phyloP scores from a whole-genome alignment of 495 filamentous ascomycete genomes.

The Penicillium ochrochloron region DNA sequence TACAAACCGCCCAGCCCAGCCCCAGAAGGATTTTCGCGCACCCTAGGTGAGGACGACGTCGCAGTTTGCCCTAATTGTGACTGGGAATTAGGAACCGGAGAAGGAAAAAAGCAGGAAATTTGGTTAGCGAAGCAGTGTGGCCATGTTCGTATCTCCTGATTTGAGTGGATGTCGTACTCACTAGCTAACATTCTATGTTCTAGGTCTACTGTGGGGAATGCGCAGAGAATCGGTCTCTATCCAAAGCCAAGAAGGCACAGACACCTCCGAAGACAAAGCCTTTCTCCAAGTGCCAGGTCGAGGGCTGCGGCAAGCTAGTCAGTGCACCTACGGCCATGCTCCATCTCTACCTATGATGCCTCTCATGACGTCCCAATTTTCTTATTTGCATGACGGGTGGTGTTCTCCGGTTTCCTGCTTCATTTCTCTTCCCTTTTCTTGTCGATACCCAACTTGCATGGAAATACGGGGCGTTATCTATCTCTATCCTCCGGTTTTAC shows the following conservation, averaged over 20 bases:
- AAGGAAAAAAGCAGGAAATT: conserved; percentile 65
- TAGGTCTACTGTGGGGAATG: conserved; percentile 78
- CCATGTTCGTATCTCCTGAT: conserved; percentile 62
- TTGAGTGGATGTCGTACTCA: background rate
- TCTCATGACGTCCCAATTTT: conserved; percentile 6
- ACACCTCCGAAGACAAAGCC: conserved; percentile 35
- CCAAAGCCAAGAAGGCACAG: conserved; percentile 42
- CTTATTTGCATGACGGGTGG: conserved; percentile 26
- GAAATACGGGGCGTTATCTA: conserved; percentile 25
- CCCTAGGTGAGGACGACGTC: conserved; percentile 62
- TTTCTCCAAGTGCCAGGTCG: conserved; percentile 57
- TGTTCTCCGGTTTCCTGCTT: conserved; percentile 16
- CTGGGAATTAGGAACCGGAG: conserved; percentile 66
- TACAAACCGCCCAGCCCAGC: conserved; percentile 65
- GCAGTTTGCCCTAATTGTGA: conserved; percentile 75
- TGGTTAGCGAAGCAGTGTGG: conserved; percentile 77
- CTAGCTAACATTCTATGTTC: conserved; percentile 13
- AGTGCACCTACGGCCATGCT: conserved; percentile 46
- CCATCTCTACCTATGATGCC: conserved; percentile 52
- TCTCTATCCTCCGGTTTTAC: background rate
- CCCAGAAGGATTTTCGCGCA: conserved; percentile 67
- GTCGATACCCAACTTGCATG: conserved; percentile 37
- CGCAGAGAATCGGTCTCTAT: conserved; percentile 52
- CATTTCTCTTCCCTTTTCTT: conserved; percentile 10
- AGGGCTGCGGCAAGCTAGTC: conserved; percentile 49